Base-by-base conservation (phyloP, 768 basidiomycete species). In the Podaxis pistillaris region DNA sequence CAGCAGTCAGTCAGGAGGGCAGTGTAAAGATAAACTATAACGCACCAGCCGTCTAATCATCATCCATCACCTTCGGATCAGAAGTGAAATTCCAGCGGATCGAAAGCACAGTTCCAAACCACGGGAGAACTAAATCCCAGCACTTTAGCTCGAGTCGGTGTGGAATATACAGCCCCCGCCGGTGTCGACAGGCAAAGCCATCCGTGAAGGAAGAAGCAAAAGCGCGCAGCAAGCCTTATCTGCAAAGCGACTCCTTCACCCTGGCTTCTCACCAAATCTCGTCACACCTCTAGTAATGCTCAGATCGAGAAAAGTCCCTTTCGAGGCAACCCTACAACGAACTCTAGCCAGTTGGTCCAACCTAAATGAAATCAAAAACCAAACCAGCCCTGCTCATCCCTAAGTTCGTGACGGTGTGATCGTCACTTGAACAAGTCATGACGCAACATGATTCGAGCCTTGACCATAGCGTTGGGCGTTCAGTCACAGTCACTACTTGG, bases 331-430 rank as follows among this genome's bases (percentile, higher is more conserved):
- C 53, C 53, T 62, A 53, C 30, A 37, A 22, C 36, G n/a, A 46
- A 55, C 12, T 36, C 28, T 12, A 47, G 33, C 22, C 44, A 22
- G 44, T 19, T 46, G n/a, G 22, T 5, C 49, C 33, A 62, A 33
- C 47, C 53, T 28, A 54, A 40, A 50, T 59, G 36, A 51, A 60
- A 61, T 55, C 40, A 28, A 19, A 19, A 55, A 62, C 30, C 53
- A 55, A 62, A 55, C 60, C 60, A 24, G 12, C 44, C 44, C 33
- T 15, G 38, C n/a, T 12, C 52, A 46, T 62, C 53, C 52, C 60
- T 55, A 24, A 53, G 30, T 47, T 55, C 41, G 53, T 56, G 60
- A 62, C 50, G 13, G 9, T 61, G 9, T 61, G 52, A 54, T 53
- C 26, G 60, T 61, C 52, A 41, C 26, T 46, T 4, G 40, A 33